Base-by-base conservation (phyloP, 202 grass and related monocot species). In the Hordeum pubiflorum region DNA sequence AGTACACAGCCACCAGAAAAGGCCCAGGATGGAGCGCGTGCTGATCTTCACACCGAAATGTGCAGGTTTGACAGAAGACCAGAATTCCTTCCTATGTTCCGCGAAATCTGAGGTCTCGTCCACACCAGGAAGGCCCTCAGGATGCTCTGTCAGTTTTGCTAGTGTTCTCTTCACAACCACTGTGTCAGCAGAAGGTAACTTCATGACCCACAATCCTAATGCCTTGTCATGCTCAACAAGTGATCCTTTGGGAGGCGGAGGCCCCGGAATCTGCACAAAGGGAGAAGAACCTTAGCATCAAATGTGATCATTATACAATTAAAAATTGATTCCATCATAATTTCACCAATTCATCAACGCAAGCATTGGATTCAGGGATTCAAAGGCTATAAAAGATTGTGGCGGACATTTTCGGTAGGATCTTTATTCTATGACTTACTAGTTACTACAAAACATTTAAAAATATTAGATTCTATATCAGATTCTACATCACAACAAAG, bases 111-210 rank as follows among this genome's bases (percentile, higher is more conserved):
- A 23, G 39, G 63, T 86, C 85, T 97, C 94, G 3, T 88, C 79
- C 14, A 72, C 78, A 31, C 91, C 91, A 31, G 89, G 74, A 72
- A 94, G 81, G 66, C 94, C 94, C 60, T 91, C 81, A 22, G 91
- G 89, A 79, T 94, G 77, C 87, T 92, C 84, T 9, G 89, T 83
- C 62, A 91, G 14, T 20, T 63, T 82, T 80, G 87, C 64, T 32
- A 92, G 81, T 20, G 91, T 97, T 87, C 94, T 87, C 34, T 91
- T 89, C 78, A 94, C 89, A 18, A 94, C 91, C 61, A 88, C 87
- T 61, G 94, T 72, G 56, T 94, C 94, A 1, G 94, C 88, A 21
- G 91, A 97, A 75, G 94, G 94, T 34, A 97, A 61, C 75, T 92
- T 97, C 63, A 89, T 27, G 20, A 92, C 60, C 94, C 94, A 94